Percentiles rank a stretch among this genome's conserved stretches.
phyloP scores from a whole-genome alignment of 106 monocot species.

The Dendrobium catenatum region DNA sequence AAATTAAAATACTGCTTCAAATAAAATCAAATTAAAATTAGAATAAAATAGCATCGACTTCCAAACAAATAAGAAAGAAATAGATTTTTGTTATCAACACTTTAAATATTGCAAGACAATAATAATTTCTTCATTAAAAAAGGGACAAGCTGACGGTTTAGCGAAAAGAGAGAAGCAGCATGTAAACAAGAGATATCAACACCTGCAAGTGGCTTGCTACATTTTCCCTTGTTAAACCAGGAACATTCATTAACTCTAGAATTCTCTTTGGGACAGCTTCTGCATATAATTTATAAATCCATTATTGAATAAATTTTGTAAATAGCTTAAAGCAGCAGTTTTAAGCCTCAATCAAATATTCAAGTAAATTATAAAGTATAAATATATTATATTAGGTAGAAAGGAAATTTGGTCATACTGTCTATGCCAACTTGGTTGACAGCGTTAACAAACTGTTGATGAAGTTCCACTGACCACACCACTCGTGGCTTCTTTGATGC shows the following conservation, averaged over 20 bases:
- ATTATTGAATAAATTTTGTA: slow-evolving; percentile 2
- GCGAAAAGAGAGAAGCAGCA: too few species aligned
- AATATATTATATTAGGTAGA: not conserved
- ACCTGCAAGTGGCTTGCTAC: slow-evolving; percentile 87
- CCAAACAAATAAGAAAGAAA: too few species aligned
- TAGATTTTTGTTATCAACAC: too few species aligned
- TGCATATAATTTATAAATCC: slow-evolving; percentile 23
- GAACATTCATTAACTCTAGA: slow-evolving; percentile 73
- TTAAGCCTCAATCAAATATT: not conserved
- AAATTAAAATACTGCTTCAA: too few species aligned
- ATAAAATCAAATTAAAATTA: too few species aligned
- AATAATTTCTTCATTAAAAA: too few species aligned
- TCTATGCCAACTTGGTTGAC: slow-evolving; percentile 96
- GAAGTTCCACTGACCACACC: slow-evolving; percentile 96
- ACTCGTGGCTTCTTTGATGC: slow-evolving; percentile 88
- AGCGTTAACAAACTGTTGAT: slow-evolving; percentile 96
- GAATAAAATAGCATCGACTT: too few species aligned
- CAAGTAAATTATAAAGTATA: not conserved
- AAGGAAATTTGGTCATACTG: slow-evolving; percentile 37
- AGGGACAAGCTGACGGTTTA: too few species aligned
- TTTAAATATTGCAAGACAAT: too few species aligned
- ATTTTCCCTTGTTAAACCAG: slow-evolving; percentile 72
- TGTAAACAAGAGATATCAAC: too few species aligned
- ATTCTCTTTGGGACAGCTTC: slow-evolving; percentile 82
- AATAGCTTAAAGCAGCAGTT: not conserved